Evolutionary conservation across 495 filamentous ascomycete genomes (phyloP), one percentile per base, ranked within the genome.

Genomic region (Penicillium lagena): DNA sequence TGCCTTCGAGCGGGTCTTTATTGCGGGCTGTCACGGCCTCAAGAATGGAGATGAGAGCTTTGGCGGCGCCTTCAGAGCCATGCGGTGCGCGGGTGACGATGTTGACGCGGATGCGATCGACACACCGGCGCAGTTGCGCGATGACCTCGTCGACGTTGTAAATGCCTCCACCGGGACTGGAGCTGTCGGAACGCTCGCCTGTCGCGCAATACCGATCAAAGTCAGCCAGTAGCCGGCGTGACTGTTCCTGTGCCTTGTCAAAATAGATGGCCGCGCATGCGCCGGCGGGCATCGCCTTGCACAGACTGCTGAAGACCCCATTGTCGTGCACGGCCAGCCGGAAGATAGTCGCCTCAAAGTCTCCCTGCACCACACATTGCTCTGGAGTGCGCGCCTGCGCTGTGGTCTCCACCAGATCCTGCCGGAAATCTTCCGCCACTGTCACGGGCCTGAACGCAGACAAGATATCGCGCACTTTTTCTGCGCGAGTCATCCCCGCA

Each of bases 311-410:
- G 46, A 64, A 75, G 40, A 77, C 63, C 13, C 59, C 54, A 29
- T 73, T 62, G 40, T 77, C 70, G 43, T 70, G 63, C 5, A 76
- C 62, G 7, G 72, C 72, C 1, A 78, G 65, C 7, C 69, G 60
- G 54, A 76, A 77, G 35, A 76, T 62, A 1, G 75, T 79, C 12
- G 66, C 67, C 41, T 70, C 68, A n/a, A 77, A 63, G 40, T 74
- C 70, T 2, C 66, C 68, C 43, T 71, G 72, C 9, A 75, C 66
- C 12, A 74, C 65, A 47, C 70, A 68, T 34, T 71, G 61, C 49
- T 74, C 70, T 14, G 65, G 54, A 15, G 64, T 67, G 9, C 59
- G 53, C 6, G 49, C 27, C 13, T 55, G 42, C 15, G 49, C 42
- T 0, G 46, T 44, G 7, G 60, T 58, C 35, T 67, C 66, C 35